Evolutionary conservation across 345 rosid species (phyloP), one percentile per base, ranked within the genome.

Genomic region (Pistacia atlantica): DNA sequence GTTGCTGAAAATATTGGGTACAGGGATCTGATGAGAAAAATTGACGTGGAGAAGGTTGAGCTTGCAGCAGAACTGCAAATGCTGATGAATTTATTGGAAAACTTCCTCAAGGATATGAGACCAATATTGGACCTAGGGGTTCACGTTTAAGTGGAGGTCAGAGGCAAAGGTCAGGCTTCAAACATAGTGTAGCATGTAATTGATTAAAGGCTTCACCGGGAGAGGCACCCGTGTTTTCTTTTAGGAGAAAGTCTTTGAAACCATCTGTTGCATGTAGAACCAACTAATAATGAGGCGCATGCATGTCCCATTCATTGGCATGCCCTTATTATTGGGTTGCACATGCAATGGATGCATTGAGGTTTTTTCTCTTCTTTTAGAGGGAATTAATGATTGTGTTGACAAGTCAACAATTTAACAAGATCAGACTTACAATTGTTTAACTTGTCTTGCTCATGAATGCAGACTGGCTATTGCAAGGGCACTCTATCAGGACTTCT

Each of bases 91-190:
- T 96, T 85, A 88, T 96, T 65, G 82, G 83, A 81, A 84, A 74
- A 75, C 89, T 96, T 84, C 93, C 99, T 17, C 86, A 86, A 45
- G 97, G 95, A 75, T 96, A 96, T 72, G 51, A 77, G 62, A 91
- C 93, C 75, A 83, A 83, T 70, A 80, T 96, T 79, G 99, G 99
- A 69, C 95, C 97, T 46, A 89, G 97, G 72, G 99, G 98, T 62
- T 92, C 98, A 14, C 86, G 83, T 83, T 77, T 96, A 85, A 96
- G 99, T 54, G 99, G 97, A 73, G 99, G 99, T 45, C 99, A 96
- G 84, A 93, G 79, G 82, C 98, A 96, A 78, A 93, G 99, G 99
- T 95, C 59, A 76, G 80, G 64, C 73, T 66, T 38, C 55, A 12
- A 35, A 54, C 45, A 46, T 49, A 62, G 54, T 54, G n/a, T 55